Conservation (phyloP, 345 rosid species). For the Eucalyptus lansdowneana region DNA sequence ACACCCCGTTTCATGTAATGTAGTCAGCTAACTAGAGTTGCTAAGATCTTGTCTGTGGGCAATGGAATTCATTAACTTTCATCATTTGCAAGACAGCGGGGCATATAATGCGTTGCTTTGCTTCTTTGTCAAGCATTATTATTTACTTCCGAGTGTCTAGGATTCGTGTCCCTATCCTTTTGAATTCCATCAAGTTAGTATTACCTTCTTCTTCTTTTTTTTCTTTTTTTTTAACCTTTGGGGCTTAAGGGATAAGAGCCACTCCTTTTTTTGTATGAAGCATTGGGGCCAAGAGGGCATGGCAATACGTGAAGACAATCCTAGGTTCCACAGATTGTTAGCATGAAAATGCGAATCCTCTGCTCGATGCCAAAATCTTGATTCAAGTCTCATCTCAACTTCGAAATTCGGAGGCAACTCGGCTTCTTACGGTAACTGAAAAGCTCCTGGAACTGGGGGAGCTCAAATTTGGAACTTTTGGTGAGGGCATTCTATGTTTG, state of each 20-base stretch:
- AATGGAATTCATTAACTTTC: neutral
- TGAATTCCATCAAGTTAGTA: neutral
- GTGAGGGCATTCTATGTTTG: too few relatives aligned
- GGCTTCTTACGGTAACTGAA: neutral
- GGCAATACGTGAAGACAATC: neutral
- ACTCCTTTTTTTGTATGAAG: rapidly evolving
- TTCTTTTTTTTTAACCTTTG: too few relatives aligned
- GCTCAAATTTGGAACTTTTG: neutral
- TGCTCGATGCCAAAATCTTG: neutral
- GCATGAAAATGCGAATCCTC: neutral
- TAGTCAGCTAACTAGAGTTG: neutral
- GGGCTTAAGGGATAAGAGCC: neutral
- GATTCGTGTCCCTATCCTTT: neutral
- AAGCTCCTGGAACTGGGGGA: neutral
- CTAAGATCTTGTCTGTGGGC: neutral
- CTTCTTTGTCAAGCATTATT: neutral
- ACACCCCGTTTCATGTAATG: neutral
- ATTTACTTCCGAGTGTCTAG: rapidly evolving
- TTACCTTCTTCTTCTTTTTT: too few relatives aligned
- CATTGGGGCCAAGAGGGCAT: neutral
- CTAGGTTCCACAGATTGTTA: neutral
- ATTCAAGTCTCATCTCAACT: neutral
- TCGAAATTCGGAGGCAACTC: neutral
- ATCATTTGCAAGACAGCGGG: neutral
- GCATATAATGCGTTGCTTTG: neutral